Conservation (phyloP, 257 asterid genomes). For the Forsythia viridissima region DNA sequence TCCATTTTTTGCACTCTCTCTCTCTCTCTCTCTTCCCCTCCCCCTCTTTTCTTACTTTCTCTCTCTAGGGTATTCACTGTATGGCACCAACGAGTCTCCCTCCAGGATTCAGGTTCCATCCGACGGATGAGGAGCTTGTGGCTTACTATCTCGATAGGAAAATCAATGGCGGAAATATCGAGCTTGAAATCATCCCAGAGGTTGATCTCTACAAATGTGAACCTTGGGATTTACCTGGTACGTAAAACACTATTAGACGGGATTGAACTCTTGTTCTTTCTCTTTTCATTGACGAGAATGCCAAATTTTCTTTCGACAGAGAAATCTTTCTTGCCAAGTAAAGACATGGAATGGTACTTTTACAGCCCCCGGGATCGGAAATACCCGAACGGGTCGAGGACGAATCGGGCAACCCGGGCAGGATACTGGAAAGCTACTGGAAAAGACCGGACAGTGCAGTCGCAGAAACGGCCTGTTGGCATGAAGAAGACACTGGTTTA, state of each 20-base stretch:
- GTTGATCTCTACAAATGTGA: conserved; percentile 76
- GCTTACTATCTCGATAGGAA: conserved; percentile 67
- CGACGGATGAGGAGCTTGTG: conserved; percentile 74
- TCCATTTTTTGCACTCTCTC: background rate
- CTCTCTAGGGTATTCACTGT: background rate
- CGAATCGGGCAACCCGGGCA: conserved; percentile 69
- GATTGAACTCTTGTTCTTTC: no score
- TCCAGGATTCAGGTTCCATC: conserved; percentile 74
- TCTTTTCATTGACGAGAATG: background rate
- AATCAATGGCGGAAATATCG: conserved; percentile 68
- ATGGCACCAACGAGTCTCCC: conserved; percentile 69
- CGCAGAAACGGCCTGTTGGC: conserved; percentile 56
- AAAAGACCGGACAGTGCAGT: conserved; percentile 59
- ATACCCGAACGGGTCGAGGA: conserved; percentile 77
- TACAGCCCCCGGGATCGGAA: conserved; percentile 71
- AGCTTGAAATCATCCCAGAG: conserved; percentile 69
- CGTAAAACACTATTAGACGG: background rate
- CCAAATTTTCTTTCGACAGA: conserved; percentile 30
- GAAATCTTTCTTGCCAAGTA: conserved; percentile 66
- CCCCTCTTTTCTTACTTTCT: background rate
- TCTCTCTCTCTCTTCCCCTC: background rate
- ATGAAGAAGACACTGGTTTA: conserved; percentile 82
- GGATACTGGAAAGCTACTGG: conserved; percentile 89
- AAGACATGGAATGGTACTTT: conserved; percentile 81
- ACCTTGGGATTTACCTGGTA: conserved; percentile 83